Evolutionary conservation across 306 rosid genomes (phyloP).

Genomic region (Quercus alba): DNA sequence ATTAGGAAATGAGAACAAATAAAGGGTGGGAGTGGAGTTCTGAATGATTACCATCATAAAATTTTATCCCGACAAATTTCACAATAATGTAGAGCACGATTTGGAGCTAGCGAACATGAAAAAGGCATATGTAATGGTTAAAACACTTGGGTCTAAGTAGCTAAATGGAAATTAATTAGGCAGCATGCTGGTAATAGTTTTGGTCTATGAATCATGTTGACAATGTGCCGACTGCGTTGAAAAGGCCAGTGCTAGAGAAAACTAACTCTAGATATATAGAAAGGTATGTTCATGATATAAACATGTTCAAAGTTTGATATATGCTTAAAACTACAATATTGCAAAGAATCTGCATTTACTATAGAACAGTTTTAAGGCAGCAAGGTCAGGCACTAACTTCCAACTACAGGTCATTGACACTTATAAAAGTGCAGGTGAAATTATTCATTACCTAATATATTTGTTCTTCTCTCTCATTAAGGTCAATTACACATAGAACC

Average conservation of each 20-base stretch:
- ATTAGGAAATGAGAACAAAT: constrained; percentile 57
- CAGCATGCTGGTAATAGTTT: not conserved
- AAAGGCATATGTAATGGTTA: not conserved
- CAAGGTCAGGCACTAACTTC: too few relatives aligned
- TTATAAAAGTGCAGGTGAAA: too few relatives aligned
- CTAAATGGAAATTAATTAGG: not conserved
- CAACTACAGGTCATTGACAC: too few relatives aligned
- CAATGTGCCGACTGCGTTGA: not conserved
- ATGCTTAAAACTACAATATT: too few relatives aligned
- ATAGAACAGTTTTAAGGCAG: too few relatives aligned
- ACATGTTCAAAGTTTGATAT: too few relatives aligned
- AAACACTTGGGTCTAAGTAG: not conserved
- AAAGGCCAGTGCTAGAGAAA: not conserved
- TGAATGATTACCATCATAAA: constrained; percentile 39
- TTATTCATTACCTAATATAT: too few relatives aligned
- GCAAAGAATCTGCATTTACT: too few relatives aligned
- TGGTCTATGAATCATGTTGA: not conserved
- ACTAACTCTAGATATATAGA: too few relatives aligned
- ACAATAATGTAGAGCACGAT: constrained; percentile 24
- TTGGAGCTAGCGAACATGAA: not conserved
- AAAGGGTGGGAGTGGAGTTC: constrained; percentile 36
- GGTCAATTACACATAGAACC: too few relatives aligned
- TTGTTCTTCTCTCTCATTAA: too few relatives aligned
- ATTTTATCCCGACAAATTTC: constrained; percentile 26
- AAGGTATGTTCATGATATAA: too few relatives aligned